Percentiles rank a stretch among this genome's conserved stretches.
Evolutionary conservation across 179 eudicot genomes (phyloP).

Genomic region (Sideroxylon spinosum): DNA sequence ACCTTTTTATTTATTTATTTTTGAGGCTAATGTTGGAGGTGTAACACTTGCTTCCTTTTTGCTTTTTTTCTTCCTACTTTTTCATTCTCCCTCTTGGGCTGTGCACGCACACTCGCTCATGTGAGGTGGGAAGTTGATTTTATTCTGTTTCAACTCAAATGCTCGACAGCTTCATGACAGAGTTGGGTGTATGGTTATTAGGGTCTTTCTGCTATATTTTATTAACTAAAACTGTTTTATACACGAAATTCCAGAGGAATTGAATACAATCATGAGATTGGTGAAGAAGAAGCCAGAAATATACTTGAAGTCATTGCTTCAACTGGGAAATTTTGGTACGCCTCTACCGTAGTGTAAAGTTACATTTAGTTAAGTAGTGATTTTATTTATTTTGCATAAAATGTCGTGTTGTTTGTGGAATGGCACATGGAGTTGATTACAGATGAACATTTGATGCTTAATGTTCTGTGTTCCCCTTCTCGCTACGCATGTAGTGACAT

Average conservation of each 20-base stretch:
- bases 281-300: slow-evolving; percentile 22
- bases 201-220: background rate
- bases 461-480: background rate
- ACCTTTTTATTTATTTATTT: no score
- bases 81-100: no score
- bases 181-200: background rate
- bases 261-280: slow-evolving; percentile 23
- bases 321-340: slow-evolving; percentile 30
- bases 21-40: no score
- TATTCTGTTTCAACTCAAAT: background rate
- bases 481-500: background rate
- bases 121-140: background rate
- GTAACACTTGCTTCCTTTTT: background rate
- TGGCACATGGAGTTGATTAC: background rate
- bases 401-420: background rate
- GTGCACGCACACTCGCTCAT: no score
- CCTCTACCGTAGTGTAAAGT: background rate
- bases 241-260: slow-evolving; percentile 18
- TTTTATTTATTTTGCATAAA: background rate
- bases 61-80: background rate
- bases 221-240: slow-evolving; percentile 9
- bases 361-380: background rate
- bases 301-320: slow-evolving; percentile 27
- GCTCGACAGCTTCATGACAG: background rate
- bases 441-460: background rate